Evolutionary conservation across 352 stramenopile genomes (phyloP).

Genomic region (Phytophthora niederhauseri): DNA sequence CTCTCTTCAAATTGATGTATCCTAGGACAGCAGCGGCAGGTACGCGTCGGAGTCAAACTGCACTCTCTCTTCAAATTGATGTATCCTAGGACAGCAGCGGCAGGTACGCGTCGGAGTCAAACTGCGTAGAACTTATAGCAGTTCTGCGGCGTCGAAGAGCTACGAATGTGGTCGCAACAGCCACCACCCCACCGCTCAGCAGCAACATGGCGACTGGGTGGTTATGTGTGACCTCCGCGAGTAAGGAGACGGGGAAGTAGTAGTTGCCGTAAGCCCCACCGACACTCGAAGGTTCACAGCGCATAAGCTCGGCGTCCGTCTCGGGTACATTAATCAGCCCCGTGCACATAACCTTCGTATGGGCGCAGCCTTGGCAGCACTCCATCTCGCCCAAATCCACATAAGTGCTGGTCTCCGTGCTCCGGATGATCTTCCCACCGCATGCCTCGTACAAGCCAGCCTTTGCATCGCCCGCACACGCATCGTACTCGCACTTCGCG

Average conservation of each 20-base stretch:
- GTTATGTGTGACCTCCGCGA: conserved; percentile 26
- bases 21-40: conserved; percentile 54
- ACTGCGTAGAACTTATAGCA: conserved; percentile 10
- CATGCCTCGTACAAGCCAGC: conserved; percentile 59
- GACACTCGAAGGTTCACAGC: conserved; percentile 42
- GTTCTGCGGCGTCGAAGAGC: conserved; percentile 30
- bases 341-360: conserved; percentile 34
- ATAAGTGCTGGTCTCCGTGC: conserved; percentile 23
- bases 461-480: conserved; percentile 33
- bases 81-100: conserved; percentile 48
- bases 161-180: conserved; percentile 44
- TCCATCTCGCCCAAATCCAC: conserved; percentile 24
- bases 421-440: conserved; percentile 44
- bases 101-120: conserved; percentile 50
- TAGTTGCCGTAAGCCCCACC: conserved; percentile 23
- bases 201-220: conserved; percentile 35
- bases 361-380: conserved; percentile 57
- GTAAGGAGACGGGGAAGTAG: conserved; percentile 31
- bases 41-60: conserved; percentile 45
- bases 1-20: background rate
- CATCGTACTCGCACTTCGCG: conserved; percentile 46
- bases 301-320: conserved; percentile 47
- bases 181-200: conserved; percentile 39
- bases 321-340: conserved; percentile 45
- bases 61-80: background rate